Base-by-base conservation (phyloP, 2,329 filamentous ascomycete species). In the Fusarium torulosum region DNA sequence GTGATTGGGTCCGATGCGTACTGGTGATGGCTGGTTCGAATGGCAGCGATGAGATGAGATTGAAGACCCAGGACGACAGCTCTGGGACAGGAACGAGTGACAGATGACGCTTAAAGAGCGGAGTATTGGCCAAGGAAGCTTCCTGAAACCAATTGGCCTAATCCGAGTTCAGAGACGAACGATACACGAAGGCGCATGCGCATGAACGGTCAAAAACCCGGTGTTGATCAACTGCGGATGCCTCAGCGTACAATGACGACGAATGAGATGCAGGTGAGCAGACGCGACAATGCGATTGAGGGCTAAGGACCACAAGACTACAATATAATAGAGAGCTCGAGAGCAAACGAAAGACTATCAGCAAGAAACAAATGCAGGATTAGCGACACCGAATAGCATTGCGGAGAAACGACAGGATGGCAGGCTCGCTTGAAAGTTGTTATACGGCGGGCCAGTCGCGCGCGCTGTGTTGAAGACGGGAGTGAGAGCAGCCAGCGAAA, bases 1-100 rank as follows among this genome's bases (percentile, higher is more conserved):
- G 65, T 78, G 76, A 78, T 78, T 78, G 76, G 76, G 65, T 59
- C 67, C 43, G 49, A 42, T 62, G 51, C 59, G 51, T 47, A 31
- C 59, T 70, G 70, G 60, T 65, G 66, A 73, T 67, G 60, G 70
- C 70, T 67, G 65, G 59, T 55, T 58, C 54, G 40, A 49, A 71
- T 61, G 46, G 42, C 45, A 54, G 67, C 56, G 68, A 70, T 66
- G 61, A 63, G 67, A 70, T 63, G 62, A 73, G 67, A 71, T 68
- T 63, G 43, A 47, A 59, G 66, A 63, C 64, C 58, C 58, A 69
- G 42, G 70, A 56, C 47, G 62, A 56, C 51, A 51, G 56, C 61
- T 65, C 61, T 66, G 58, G 59, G 47, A 63, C 43, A 70, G 57
- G 63, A 74, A 74, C 59, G 72, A 73, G 68, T 67, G 70, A 69